Conservation (phyloP, 2,329 filamentous ascomycete genomes). For the Cladobotryum protrusum region DNA sequence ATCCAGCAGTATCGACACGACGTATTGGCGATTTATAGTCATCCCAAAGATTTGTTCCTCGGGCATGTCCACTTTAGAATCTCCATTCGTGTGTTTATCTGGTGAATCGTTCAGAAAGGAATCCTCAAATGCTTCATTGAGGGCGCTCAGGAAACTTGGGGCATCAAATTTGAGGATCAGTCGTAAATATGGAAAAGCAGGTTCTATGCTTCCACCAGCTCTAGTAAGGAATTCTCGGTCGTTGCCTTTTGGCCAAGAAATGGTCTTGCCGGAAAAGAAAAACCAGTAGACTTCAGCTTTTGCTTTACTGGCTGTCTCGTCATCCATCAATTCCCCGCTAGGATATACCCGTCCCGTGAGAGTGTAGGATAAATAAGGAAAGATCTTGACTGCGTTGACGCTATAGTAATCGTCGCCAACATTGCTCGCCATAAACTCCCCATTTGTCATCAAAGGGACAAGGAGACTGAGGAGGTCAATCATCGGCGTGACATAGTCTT, state of each 20-base stretch:
- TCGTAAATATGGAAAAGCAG: slow-evolving; percentile 78
- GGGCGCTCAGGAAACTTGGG: slow-evolving; percentile 84
- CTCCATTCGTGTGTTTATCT: slow-evolving; percentile 54
- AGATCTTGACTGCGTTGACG: slow-evolving; percentile 80
- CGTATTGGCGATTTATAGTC: slow-evolving; percentile 84
- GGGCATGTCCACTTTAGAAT: slow-evolving; percentile 42
- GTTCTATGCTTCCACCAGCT: slow-evolving; percentile 51
- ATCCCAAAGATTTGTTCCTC: slow-evolving; percentile 62
- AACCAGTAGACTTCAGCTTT: slow-evolving; percentile 91
- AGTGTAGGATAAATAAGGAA: slow-evolving; percentile 88
- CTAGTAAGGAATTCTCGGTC: slow-evolving; percentile 56
- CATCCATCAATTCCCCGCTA: slow-evolving; percentile 67
- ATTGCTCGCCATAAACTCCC: slow-evolving; percentile 46
- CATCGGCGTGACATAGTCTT: slow-evolving; percentile 85
- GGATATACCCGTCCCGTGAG: slow-evolving; percentile 90
- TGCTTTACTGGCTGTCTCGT: slow-evolving; percentile 65
- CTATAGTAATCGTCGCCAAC: slow-evolving; percentile 56
- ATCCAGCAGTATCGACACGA: slow-evolving; percentile 83
- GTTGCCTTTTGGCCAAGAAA: slow-evolving; percentile 66
- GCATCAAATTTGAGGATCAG: slow-evolving; percentile 84
- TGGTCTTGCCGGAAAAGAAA: slow-evolving; percentile 77
- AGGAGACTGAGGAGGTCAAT: slow-evolving; percentile 74
- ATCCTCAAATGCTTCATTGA: slow-evolving; percentile 98
- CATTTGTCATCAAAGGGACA: slow-evolving; percentile 51
- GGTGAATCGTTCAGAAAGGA: slow-evolving; percentile 79